A percentile compares a stretch with the other conserved stretches of the same genome.
Conservation (phyloP, 306 rosid species). For the Prunus davidiana region DNA sequence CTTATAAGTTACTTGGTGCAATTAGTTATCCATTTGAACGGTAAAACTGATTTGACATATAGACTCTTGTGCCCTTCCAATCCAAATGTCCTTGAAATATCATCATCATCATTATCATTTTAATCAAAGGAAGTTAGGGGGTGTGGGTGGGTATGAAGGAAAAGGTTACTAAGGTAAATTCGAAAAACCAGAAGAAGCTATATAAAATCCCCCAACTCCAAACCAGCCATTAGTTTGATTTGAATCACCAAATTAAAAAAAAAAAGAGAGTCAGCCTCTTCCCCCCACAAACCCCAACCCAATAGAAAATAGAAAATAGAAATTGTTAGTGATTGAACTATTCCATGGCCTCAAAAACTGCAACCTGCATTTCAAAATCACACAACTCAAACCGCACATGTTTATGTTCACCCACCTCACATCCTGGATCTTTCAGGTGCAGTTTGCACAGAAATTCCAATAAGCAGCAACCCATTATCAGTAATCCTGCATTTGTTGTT, state of each 20-base stretch:
- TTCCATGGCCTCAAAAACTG: slow-evolving; percentile 37
- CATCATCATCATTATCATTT: not conserved
- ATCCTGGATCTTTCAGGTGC: slow-evolving; percentile 73
- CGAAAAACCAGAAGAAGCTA: slow-evolving; percentile 3
- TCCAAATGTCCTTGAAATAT: not conserved
- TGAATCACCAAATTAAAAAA: not conserved
- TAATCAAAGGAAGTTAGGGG: not conserved
- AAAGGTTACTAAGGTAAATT: slow-evolving; percentile 18
- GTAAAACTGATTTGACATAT: too few relatives aligned
- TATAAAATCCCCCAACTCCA: slow-evolving; percentile 10
- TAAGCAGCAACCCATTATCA: not conserved
- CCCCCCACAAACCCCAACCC: too few relatives aligned
- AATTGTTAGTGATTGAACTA: not conserved
- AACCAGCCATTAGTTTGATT: slow-evolving; percentile 6
- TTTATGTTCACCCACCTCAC: slow-evolving; percentile 59
- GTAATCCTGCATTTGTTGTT: slow-evolving; percentile 3
- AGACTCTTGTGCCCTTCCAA: not conserved
- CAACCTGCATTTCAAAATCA: slow-evolving; percentile 17
- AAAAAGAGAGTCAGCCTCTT: not conserved
- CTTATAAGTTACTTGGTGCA: too few relatives aligned
- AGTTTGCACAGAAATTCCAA: slow-evolving; percentile 46
- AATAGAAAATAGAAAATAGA: too few relatives aligned
- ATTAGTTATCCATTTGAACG: too few relatives aligned
- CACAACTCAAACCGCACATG: slow-evolving; percentile 34
- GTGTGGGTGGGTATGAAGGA: not conserved